These are phyloP conservation scores for Aurantiochytrium sp. DNA, from an alignment of 108 stramenopile species.

Conservation along the genomic window DNA sequence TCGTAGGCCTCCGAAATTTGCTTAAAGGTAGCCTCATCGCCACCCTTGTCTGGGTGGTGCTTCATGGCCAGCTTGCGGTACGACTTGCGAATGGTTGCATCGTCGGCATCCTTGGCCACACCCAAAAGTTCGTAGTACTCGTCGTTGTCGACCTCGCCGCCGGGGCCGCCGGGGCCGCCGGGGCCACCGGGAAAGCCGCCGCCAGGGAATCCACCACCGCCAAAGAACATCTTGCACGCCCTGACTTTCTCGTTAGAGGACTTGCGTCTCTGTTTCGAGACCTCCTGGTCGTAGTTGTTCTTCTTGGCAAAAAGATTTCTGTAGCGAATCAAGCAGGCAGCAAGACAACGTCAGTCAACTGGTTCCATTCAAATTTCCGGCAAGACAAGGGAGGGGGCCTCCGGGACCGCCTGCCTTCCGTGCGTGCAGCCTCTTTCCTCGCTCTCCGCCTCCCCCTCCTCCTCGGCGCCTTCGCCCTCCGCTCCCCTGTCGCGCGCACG, in stretches of 20 bases:
- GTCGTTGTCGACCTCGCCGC: not conserved
- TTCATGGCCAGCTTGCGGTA: conserved; percentile 48
- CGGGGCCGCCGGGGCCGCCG: not conserved
- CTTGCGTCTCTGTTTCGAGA: no score
- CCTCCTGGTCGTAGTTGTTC: no score
- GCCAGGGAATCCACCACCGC: not conserved
- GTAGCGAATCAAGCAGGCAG: no score
- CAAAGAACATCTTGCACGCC: not conserved
- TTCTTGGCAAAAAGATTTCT: no score
- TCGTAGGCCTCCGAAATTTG: conserved; percentile 93
- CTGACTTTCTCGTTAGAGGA: not conserved
- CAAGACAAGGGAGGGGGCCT: no score
- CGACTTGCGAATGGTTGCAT: conserved; percentile 49
- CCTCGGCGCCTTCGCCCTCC: no score
- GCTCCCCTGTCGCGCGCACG: no score
- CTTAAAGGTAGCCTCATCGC: conserved; percentile 69
- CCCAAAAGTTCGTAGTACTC: conserved; percentile 47
- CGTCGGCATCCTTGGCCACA: conserved; percentile 33
- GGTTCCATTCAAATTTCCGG: no score
- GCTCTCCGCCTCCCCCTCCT: no score
- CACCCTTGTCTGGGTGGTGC: conserved; percentile 60
- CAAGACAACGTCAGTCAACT: no score
- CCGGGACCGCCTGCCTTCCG: no score
- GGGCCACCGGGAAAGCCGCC: not conserved
- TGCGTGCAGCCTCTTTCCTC: no score